phyloP scores from a whole-genome alignment of 2,329 filamentous ascomycete species.

The Didymosphaeria variabile region DNA sequence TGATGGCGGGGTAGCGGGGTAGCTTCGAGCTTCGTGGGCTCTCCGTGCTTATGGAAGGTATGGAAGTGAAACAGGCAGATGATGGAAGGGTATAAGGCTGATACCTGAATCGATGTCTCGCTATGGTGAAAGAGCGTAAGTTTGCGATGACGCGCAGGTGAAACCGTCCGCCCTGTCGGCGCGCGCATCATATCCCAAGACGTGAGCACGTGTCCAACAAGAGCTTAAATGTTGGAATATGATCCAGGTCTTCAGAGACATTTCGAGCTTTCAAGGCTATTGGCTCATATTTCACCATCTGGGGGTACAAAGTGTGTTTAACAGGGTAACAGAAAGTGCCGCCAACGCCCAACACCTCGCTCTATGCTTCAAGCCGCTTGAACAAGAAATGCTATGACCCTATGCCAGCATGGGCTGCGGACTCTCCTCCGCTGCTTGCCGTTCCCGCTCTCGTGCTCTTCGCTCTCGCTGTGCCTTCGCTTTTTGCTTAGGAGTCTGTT shows the following conservation, averaged over 20 bases:
- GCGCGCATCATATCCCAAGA: constrained; percentile 20
- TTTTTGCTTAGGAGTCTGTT: constrained; percentile 41
- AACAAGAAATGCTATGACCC: constrained; percentile 22
- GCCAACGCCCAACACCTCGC: constrained; percentile 41
- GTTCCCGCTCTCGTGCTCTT: constrained; percentile 25
- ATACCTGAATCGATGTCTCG: neutral
- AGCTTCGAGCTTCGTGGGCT: constrained; percentile 27
- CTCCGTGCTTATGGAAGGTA: neutral
- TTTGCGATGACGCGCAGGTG: constrained; percentile 12
- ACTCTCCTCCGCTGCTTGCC: constrained; percentile 44
- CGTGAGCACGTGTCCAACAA: constrained; percentile 32
- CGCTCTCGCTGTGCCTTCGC: constrained; percentile 22
- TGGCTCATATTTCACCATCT: neutral
- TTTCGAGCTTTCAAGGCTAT: neutral
- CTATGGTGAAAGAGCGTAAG: constrained; percentile 3
- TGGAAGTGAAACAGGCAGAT: constrained; percentile 1
- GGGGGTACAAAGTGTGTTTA: neutral
- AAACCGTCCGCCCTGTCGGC: constrained; percentile 17
- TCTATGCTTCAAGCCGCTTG: constrained; percentile 35
- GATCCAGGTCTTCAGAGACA: neutral
- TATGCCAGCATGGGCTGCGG: constrained; percentile 49
- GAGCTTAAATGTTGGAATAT: constrained; percentile 3
- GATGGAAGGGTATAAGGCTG: neutral
- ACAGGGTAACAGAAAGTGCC: constrained; percentile 12
- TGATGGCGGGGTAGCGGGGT: constrained; percentile 42